Evolutionary conservation across 2,329 filamentous ascomycete species (phyloP).

Genomic region (Sclerotinia glacialis): DNA sequence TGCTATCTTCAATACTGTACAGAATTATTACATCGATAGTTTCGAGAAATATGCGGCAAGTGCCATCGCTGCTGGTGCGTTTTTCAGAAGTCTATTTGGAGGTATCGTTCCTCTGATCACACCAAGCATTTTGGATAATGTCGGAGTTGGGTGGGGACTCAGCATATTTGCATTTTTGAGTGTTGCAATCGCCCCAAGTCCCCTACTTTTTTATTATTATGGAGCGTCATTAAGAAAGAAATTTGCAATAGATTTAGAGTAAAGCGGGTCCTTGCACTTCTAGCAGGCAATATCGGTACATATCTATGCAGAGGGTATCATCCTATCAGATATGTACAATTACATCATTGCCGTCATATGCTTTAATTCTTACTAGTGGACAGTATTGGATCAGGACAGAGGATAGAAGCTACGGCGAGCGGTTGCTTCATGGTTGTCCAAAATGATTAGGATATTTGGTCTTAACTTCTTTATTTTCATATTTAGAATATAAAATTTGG

Average conservation of each 20-base stretch:
- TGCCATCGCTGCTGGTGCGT: conserved; percentile 49
- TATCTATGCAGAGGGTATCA: background rate
- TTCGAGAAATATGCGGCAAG: conserved; percentile 51
- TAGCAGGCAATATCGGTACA: background rate
- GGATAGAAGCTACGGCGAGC: background rate
- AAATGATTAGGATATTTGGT: background rate
- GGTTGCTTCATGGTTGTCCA: background rate
- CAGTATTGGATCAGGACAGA: background rate
- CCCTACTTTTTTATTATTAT: conserved; percentile 48
- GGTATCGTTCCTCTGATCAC: conserved; percentile 48
- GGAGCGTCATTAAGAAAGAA: conserved; percentile 47
- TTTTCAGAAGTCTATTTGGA: conserved; percentile 47
- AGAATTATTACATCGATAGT: conserved; percentile 54
- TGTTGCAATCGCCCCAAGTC: conserved; percentile 48
- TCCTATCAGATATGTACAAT: background rate
- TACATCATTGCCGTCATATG: background rate
- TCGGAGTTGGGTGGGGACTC: conserved; percentile 52
- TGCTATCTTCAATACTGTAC: conserved; percentile 51
- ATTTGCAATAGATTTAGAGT: conserved; percentile 43
- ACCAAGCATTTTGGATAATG: conserved; percentile 43
- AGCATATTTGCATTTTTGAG: conserved; percentile 47
- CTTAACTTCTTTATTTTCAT: background rate
- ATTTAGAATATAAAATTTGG: background rate
- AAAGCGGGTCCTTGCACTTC: background rate
- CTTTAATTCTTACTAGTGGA: background rate